Evolutionary conservation across 371 early-diverging fungal genomes (phyloP).

Genomic region (Chytridium lagenaria): DNA sequence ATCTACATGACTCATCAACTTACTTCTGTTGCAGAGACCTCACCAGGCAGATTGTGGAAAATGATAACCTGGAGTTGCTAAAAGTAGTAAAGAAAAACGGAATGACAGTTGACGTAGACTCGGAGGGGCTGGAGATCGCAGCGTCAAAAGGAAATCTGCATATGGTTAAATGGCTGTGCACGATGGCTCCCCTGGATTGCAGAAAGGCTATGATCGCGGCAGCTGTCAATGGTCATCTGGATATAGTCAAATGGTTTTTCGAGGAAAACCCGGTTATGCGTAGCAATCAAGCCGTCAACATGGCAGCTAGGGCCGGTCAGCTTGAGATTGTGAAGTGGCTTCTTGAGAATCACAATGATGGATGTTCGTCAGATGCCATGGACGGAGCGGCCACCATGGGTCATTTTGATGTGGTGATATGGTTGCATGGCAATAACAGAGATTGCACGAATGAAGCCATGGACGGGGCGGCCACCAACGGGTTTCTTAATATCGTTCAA

Average conservation of each 20-base stretch:
- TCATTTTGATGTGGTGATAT: slow-evolving; percentile 25
- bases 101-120: too few species aligned
- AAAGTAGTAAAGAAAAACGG: too few species aligned
- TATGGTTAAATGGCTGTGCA: too few species aligned
- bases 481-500: slow-evolving; percentile 24
- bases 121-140: too few species aligned
- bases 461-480: slow-evolving; percentile 22
- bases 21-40: too few species aligned
- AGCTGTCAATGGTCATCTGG: slow-evolving; percentile 20
- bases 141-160: too few species aligned
- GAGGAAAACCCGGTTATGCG: slow-evolving; percentile 12
- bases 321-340: slow-evolving; percentile 25
- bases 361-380: slow-evolving; percentile 24
- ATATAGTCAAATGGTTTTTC: slow-evolving; percentile 21
- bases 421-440: neutral
- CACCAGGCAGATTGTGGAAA: too few species aligned
- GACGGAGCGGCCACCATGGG: slow-evolving; percentile 23
- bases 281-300: slow-evolving; percentile 13
- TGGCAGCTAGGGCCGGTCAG: slow-evolving; percentile 10
- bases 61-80: too few species aligned
- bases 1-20: too few species aligned
- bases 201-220: slow-evolving; percentile 20
- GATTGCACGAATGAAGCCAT: slow-evolving; percentile 14
- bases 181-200: too few species aligned
- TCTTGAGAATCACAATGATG: slow-evolving; percentile 17